These are phyloP conservation scores for Fraxinus latifolia DNA, from an alignment of 305 asterid genomes.

Conservation along the genomic window DNA sequence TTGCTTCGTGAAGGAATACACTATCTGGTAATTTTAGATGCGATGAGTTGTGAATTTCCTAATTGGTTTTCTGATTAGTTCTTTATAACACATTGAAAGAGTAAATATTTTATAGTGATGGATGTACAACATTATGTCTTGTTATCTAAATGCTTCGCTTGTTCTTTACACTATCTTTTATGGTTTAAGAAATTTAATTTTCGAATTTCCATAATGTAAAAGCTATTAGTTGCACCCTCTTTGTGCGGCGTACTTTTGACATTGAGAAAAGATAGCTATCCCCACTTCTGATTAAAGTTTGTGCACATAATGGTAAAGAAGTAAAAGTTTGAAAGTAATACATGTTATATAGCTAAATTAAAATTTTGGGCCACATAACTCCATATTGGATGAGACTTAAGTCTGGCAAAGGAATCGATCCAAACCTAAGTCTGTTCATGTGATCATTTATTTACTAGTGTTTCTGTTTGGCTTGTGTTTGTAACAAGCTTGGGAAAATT, in stretches of 20 bases:
- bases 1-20: slow-evolving; percentile 86
- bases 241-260: background rate
- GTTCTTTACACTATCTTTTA: background rate
- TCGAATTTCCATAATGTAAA: background rate
- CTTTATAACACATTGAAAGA: slow-evolving; percentile 4
- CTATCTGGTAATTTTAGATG: slow-evolving; percentile 64
- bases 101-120: background rate
- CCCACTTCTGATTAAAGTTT: background rate
- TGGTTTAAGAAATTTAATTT: background rate
- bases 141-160: background rate
- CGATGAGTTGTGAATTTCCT: slow-evolving; percentile 9
- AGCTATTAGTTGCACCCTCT: background rate
- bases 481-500: background rate
- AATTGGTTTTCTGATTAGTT: slow-evolving; percentile 9
- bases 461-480: background rate
- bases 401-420: background rate
- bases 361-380: background rate
- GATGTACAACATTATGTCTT: background rate
- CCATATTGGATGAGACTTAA: background rate
- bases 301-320: background rate
- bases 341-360: background rate
- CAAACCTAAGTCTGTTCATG: background rate
- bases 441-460: background rate
- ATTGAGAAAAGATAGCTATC: background rate
- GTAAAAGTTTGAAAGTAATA: background rate